Conservation (phyloP, 1,139 yeast genomes). For the Nakaseomyces bracarensis region DNA sequence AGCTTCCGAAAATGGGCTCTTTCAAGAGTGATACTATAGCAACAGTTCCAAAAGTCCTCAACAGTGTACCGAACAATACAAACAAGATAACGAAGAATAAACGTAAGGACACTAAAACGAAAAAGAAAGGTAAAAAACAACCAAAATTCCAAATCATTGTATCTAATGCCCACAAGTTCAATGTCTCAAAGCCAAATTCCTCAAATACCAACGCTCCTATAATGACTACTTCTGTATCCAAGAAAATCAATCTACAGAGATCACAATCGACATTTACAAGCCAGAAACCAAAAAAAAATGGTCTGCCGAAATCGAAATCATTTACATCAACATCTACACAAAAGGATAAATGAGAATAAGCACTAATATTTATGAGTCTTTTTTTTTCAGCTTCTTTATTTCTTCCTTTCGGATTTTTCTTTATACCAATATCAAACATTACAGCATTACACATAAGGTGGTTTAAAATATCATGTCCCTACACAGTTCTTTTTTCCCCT, state of each 20-base stretch:
- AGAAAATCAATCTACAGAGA: constrained; percentile 11
- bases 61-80: constrained; percentile 5
- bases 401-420: neutral
- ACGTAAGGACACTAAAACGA: constrained; percentile 14
- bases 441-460: too few relatives aligned
- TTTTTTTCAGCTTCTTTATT: neutral
- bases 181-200: constrained; percentile 8
- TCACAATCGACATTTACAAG: constrained; percentile 12
- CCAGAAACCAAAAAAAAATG: constrained; percentile 7
- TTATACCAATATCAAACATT: too few relatives aligned
- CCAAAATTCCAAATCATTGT: constrained; percentile 32
- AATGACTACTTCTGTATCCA: constrained; percentile 2
- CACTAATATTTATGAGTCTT: too few relatives aligned
- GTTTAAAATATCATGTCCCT: too few relatives aligned
- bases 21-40: constrained; percentile 24
- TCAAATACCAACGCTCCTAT: constrained; percentile 3
- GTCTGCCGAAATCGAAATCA: constrained; percentile 6
- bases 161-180: constrained; percentile 30
- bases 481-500: too few relatives aligned
- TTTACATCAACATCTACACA: neutral
- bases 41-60: constrained; percentile 9
- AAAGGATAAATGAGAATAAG: neutral
- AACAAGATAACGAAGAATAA: constrained; percentile 5
- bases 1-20: constrained; percentile 33
- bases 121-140: constrained; percentile 22